Conservation (phyloP, 106 monocot genomes). For the Triglochin maritima region DNA sequence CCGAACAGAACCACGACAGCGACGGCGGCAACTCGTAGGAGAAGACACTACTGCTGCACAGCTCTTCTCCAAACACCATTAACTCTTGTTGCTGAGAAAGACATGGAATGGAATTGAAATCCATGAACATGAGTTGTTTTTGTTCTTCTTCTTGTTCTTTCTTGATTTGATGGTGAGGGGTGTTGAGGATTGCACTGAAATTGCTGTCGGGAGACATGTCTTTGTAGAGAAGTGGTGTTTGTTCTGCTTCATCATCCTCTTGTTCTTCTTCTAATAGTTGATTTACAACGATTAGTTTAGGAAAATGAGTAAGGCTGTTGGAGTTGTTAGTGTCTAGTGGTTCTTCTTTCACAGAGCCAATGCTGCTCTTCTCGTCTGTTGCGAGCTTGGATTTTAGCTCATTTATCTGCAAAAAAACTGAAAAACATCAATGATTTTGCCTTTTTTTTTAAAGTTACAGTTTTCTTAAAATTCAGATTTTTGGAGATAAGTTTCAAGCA, state of each 20-base stretch:
- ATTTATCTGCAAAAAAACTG: constrained; percentile 5
- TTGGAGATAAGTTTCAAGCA: too few relatives aligned
- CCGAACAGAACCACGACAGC: constrained; percentile 1
- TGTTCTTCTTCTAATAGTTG: neutral
- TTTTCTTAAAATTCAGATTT: too few relatives aligned
- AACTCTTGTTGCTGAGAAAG: neutral
- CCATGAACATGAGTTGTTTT: constrained; percentile 2
- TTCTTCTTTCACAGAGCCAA: constrained; percentile 5
- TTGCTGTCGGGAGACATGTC: constrained; percentile 12
- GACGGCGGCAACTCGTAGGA: constrained; percentile 3
- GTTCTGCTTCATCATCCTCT: constrained; percentile 2
- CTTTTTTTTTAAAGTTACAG: neutral
- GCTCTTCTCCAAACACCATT: neutral
- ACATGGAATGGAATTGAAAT: neutral
- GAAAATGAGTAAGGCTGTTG: too few relatives aligned
- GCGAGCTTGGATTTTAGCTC: constrained; percentile 13
- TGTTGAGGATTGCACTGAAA: constrained; percentile 13
- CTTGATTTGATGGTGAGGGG: neutral
- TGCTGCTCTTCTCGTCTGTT: constrained; percentile 3
- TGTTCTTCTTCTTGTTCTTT: neutral
- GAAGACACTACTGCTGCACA: constrained; percentile 5
- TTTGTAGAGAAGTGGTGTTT: neutral
- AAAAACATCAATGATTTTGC: neutral
- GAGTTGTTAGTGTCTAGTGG: neutral
- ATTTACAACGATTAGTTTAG: too few relatives aligned